Conservation (phyloP, 2,329 filamentous ascomycete species). For the Stenocarpella maydis region DNA sequence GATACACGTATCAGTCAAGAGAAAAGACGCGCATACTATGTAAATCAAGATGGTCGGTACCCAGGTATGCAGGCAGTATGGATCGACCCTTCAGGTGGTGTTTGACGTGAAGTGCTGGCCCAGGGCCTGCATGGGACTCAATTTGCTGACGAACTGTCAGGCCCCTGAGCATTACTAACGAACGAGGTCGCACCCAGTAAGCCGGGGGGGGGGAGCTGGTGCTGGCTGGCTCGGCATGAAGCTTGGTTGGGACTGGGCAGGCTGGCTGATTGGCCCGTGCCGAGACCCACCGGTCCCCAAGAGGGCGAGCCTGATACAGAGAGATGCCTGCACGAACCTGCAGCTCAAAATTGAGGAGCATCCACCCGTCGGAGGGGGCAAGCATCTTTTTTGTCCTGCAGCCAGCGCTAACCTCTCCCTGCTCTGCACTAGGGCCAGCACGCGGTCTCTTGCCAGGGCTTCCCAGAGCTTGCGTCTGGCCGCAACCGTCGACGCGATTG, state of each 20-base stretch:
- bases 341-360: conserved; percentile 26
- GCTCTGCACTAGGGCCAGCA: background rate
- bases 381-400: background rate
- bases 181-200: conserved; percentile 22
- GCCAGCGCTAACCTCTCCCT: conserved; percentile 11
- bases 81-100: conserved; percentile 12
- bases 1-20: too few relatives aligned
- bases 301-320: conserved; percentile 23
- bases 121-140: conserved; percentile 13
- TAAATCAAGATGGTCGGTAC: too few relatives aligned
- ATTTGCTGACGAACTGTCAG: background rate
- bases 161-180: conserved; percentile 1
- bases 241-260: too few relatives aligned
- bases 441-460: too few relatives aligned
- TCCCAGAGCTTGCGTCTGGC: too few relatives aligned
- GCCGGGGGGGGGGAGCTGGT: background rate
- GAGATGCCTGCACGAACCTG: conserved; percentile 23
- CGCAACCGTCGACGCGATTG: background rate
- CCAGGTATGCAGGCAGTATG: conserved; percentile 3
- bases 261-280: background rate
- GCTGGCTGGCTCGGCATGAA: background rate
- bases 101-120: conserved; percentile 17
- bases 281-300: conserved; percentile 13
- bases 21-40: too few relatives aligned
- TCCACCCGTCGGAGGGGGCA: background rate